A percentile compares a stretch with the other conserved stretches of the same genome.
Conservation (phyloP, 2,329 filamentous ascomycete species). For the Aspergillus awamori region DNA sequence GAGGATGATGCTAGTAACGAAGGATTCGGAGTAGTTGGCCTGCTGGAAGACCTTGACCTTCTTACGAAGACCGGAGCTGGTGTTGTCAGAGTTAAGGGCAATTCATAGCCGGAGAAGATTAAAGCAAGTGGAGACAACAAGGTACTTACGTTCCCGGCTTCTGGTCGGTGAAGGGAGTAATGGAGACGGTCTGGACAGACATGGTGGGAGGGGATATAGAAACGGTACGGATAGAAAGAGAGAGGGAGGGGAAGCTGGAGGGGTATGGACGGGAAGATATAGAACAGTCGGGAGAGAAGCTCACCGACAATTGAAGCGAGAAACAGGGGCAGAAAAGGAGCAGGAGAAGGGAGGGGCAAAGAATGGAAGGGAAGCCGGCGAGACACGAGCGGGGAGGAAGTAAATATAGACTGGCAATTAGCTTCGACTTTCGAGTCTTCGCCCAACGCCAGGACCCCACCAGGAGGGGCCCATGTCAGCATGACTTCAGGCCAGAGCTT, state of each 20-base stretch:
- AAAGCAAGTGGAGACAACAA: slow-evolving; percentile 2
- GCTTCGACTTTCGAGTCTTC: neutral
- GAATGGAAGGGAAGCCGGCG: slow-evolving; percentile 17
- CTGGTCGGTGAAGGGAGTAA: slow-evolving; percentile 90
- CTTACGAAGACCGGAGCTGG: slow-evolving; percentile 96
- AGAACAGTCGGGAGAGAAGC: slow-evolving; percentile 1
- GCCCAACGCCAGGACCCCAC: slow-evolving; percentile 1
- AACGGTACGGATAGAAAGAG: slow-evolving; percentile 6
- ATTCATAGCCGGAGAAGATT: slow-evolving; percentile 17
- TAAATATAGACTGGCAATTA: slow-evolving; percentile 7
- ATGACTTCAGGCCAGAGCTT: neutral
- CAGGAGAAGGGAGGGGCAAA: slow-evolving; percentile 14
- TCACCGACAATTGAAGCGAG: slow-evolving; percentile 5
- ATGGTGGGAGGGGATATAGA: slow-evolving; percentile 50
- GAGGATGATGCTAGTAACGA: slow-evolving; percentile 89
- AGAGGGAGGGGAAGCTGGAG: neutral
- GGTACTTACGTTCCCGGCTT: slow-evolving; percentile 94
- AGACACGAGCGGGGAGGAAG: slow-evolving; percentile 14
- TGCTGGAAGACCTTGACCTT: slow-evolving; percentile 98
- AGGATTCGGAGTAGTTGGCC: slow-evolving; percentile 92
- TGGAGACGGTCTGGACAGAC: slow-evolving; percentile 76
- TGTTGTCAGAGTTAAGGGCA: slow-evolving; percentile 58
- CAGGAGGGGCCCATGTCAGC: neutral
- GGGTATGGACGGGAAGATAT: neutral
- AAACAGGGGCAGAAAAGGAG: slow-evolving; percentile 8